Evolutionary conservation across 345 rosid species (phyloP), one percentile per base, ranked within the genome.

Genomic region (Psidium guajava): DNA sequence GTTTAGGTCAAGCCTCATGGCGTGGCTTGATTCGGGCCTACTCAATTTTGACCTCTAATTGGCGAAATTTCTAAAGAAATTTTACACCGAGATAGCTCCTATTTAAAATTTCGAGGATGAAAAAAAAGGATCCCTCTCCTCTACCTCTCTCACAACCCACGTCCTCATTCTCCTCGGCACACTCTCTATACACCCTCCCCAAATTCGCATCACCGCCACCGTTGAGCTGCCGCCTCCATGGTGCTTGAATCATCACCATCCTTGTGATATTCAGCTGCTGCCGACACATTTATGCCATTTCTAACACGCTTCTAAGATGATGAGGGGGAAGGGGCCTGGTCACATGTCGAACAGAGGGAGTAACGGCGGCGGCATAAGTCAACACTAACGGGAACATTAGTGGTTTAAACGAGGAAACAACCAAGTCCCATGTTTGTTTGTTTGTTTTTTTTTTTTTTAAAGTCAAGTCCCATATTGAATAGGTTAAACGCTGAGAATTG

Each of bases 401-500:
- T 32, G 77, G 11, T 32, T 64, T 64, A 40, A 15, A 64, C 3
- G 77, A 32, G 44, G 44, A 11, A 36, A 36, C 36, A 36, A 36
- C 36, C 36, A 36, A 36, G 36, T 36, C 36, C 36, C 36, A 3
- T 36, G 36, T 36, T 36, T n/a, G n/a, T n/a, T 36, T 36, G 2
- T 3, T 36, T 36, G n/a, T 36, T 36, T 36, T 36, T 36, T 36
- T 36, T 36, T 36, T 36, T 36, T 36, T 36, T 36, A 36, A 36
- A 36, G 36, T 3, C 36, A 64, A 16, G 11, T 15, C 1, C 44
- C 44, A 64, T 64, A 8, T 32, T 5, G 6, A 22, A 32, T 8
- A 7, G 22, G 12, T 3, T 4, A 16, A 9, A 11, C 8, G 22
- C 0, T 64, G 22, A 0, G 36, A 64, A 42, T 0, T 64, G 44